A percentile compares a stretch with the other conserved stretches of the same genome.
phyloP scores from a whole-genome alignment of 768 basidiomycete species.

The Ramaria rubella region DNA sequence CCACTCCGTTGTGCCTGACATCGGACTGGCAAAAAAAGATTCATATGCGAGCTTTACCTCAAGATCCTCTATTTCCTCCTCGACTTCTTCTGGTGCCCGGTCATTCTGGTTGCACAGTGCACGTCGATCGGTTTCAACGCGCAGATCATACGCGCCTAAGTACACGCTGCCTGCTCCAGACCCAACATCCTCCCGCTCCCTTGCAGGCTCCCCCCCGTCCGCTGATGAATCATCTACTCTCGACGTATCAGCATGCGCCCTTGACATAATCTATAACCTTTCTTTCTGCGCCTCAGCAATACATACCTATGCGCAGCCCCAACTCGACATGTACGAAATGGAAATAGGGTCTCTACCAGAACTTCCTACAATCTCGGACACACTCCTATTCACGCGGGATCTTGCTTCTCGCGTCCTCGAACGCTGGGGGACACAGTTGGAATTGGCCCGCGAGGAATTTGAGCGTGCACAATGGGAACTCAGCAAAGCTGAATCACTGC shows the following conservation, averaged over 20 bases:
- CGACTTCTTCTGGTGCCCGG: conserved; percentile 3
- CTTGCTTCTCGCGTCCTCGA: conserved; percentile 2
- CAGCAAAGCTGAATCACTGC: neutral
- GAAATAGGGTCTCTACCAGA: neutral
- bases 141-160: neutral
- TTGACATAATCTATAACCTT: conserved; percentile 5
- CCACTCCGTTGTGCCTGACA: conserved; percentile 15
- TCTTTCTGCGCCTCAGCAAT: conserved; percentile 5
- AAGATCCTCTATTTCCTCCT: conserved; percentile 4
- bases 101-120: neutral
- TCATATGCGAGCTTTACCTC: conserved; percentile 6
- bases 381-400: neutral
- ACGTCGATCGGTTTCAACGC: neutral
- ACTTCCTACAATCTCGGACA: neutral
- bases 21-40: neutral
- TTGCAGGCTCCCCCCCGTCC: neutral
- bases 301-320: conserved; percentile 1
- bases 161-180: neutral
- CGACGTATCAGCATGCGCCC: conserved; percentile 1
- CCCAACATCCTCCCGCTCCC: neutral
- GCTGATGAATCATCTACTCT: neutral
- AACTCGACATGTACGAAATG: neutral
- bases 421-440: conserved; percentile 2
- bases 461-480: neutral
- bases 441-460: neutral